Base-by-base conservation (phyloP, 1,284 basidiomycete species). In the Puccinia horiana region DNA sequence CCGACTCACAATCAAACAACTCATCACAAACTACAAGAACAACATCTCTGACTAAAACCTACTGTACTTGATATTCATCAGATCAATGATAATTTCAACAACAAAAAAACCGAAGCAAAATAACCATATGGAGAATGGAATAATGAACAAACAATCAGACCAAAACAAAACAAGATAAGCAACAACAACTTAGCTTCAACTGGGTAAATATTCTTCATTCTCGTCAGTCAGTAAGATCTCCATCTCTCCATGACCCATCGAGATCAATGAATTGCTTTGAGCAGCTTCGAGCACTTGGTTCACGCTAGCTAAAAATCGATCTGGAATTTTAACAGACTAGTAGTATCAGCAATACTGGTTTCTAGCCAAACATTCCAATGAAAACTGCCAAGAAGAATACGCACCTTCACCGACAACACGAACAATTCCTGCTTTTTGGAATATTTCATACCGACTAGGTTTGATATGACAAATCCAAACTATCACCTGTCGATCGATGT, bases 391-490 rank as follows among this genome's bases (percentile, higher is more conserved):
- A 61, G 61, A 29, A 18, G 32, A 2, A 26, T 29, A 49, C 69
- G 37, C 18, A 81, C 79, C 70, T 61, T 44, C 69, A 5, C 79
- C 79, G 32, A 81, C 49, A 0, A 81, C 61, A 35, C 37, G n/a
- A 11, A 81, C 70, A 35, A 81, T 81, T 6, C 79, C 79, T 4
- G 79, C 79, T 42, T 74, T 63, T 35, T 52, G 52, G 29, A 81
- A 74, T 2, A 73, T 32, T 49, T 73, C 40, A 32, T 61, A 73
- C 23, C 70, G 52, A 49, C 56, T 81, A 37, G 79, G 72, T 32
- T 56, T 74, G 42, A 81, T 56, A 54, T 81, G 79, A 74, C 79
- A 81, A 61, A 81, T 47, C 79, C 79, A 81, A 73, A 81, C 79
- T 14, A 58, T 61, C 44, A 81, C 79, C 23, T 81, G 52, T 35